Evolutionary conservation across 257 asterid species (phyloP).

Genomic region (Gentiana dahurica): DNA sequence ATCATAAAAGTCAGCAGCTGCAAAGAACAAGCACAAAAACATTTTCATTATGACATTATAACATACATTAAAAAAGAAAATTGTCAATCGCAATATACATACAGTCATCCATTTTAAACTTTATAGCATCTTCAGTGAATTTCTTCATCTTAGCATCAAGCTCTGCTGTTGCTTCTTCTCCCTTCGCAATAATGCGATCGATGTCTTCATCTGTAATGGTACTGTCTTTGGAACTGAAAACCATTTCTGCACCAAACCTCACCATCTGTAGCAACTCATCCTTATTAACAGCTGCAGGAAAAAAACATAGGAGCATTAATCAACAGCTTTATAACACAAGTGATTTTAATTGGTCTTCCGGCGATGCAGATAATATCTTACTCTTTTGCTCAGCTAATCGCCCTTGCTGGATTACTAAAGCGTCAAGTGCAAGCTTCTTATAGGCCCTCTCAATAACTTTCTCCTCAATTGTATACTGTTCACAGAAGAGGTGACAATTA

Average conservation of each 20-base stretch:
- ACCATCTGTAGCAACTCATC: constrained; percentile 98
- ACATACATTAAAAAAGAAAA: background rate
- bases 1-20: constrained; percentile 97
- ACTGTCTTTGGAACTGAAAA: constrained; percentile 98
- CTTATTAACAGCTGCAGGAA: constrained; percentile 80
- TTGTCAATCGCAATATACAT: constrained; percentile 12
- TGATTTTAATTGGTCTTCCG: constrained; percentile 1
- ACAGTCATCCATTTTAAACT: constrained; percentile 98
- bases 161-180: constrained; percentile 99
- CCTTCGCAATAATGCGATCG: constrained; percentile 96
- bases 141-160: constrained; percentile 99
- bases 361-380: constrained; percentile 24
- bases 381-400: constrained; percentile 94
- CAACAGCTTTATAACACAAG: constrained; percentile 1
- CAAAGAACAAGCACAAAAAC: constrained; percentile 18
- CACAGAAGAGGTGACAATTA: constrained; percentile 9
- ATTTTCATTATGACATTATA: constrained; percentile 16
- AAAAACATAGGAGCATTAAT: constrained; percentile 9
- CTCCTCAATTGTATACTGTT: constrained; percentile 95
- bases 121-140: constrained; percentile 98
- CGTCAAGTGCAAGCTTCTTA: constrained; percentile 99
- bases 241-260: constrained; percentile 99
- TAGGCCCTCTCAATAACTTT: constrained; percentile 99
- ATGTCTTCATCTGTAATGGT: constrained; percentile 98
- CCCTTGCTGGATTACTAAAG: constrained; percentile 98